phyloP scores from a whole-genome alignment of 768 basidiomycete genomes.

The Hydnomerulius pinastri region DNA sequence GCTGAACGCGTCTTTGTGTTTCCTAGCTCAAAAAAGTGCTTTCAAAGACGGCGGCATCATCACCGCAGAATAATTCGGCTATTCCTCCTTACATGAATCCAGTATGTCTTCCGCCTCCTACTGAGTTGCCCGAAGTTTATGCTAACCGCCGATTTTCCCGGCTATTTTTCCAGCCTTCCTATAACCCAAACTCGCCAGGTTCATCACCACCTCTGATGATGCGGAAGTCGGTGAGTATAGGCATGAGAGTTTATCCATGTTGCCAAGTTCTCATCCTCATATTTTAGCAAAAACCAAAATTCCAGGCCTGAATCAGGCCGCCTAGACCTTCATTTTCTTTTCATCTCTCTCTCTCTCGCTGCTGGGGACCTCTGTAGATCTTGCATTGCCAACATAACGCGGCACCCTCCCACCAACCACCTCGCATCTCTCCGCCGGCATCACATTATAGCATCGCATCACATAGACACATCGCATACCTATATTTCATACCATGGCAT shows the following conservation, averaged over 20 bases:
- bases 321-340: constrained; percentile 9
- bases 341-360: constrained; percentile 5
- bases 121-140: neutral
- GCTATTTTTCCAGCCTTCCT: constrained; percentile 31
- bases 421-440: constrained; percentile 18
- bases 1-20: constrained; percentile 11
- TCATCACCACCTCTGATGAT: constrained; percentile 55
- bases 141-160: constrained; percentile 10
- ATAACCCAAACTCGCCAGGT: constrained; percentile 38
- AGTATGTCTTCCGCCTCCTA: constrained; percentile 32
- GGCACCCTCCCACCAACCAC: constrained; percentile 16
- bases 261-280: neutral
- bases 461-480: constrained; percentile 36
- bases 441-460: constrained; percentile 28
- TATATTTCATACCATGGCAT: constrained; percentile 39
- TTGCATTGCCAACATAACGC: constrained; percentile 16
- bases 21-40: constrained; percentile 63
- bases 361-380: constrained; percentile 25
- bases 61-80: constrained; percentile 36
- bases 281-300: constrained; percentile 37
- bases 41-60: constrained; percentile 46
- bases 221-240: constrained; percentile 48
- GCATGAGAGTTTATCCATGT: neutral
- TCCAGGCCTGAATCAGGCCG: constrained; percentile 26
- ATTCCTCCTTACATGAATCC: constrained; percentile 36